phyloP scores from a whole-genome alignment of 345 rosid genomes.

The Arabis hirsuta region DNA sequence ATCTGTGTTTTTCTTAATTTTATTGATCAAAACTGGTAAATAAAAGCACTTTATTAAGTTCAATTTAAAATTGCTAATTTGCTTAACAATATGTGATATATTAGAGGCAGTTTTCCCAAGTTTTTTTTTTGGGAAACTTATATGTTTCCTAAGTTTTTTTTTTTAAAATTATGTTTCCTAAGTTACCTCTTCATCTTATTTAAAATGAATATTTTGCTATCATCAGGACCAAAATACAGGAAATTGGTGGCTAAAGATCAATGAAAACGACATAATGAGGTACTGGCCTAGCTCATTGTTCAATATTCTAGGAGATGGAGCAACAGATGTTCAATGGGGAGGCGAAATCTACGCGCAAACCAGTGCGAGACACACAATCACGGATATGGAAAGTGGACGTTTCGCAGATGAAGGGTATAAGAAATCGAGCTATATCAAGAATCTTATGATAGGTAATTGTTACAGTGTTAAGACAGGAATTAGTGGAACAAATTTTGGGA shows the following conservation, averaged over 20 bases:
- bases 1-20: no score
- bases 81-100: conserved; percentile 5
- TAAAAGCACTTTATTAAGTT: no score
- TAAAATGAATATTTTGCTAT: neutral
- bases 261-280: conserved; percentile 50
- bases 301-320: conserved; percentile 56
- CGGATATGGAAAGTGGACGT: conserved; percentile 74
- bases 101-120: neutral
- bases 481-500: conserved; percentile 50
- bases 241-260: conserved; percentile 73
- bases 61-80: no score
- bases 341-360: conserved; percentile 60
- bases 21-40: no score
- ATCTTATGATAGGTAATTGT: conserved; percentile 54
- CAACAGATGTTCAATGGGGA: conserved; percentile 69
- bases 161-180: neutral
- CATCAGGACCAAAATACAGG: conserved; percentile 62
- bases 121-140: neutral
- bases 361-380: conserved; percentile 56
- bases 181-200: conserved; percentile 11
- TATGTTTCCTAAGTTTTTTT: neutral
- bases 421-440: conserved; percentile 60
- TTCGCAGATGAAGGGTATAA: conserved; percentile 61
- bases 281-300: conserved; percentile 67
- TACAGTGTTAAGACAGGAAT: conserved; percentile 51